Percentiles rank a stretch among this genome's conserved stretches.
Evolutionary conservation across 805 yeast species (phyloP).

Genomic region (Saccharomycodes ludwigii): DNA sequence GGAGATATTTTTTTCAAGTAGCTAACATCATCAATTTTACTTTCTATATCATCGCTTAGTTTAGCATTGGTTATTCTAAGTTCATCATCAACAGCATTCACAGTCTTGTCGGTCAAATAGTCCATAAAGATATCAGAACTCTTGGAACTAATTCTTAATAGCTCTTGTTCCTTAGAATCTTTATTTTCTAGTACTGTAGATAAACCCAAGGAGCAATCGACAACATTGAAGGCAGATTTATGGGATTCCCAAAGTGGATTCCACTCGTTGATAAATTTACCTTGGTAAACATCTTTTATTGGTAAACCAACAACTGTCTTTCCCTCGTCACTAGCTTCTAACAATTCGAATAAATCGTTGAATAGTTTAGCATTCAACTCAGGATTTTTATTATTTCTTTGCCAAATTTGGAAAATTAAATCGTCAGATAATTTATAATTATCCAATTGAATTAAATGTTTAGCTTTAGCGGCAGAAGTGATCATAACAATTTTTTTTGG

Average conservation of each 20-base stretch:
- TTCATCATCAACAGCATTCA: conserved; percentile 78
- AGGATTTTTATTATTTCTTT: conserved; percentile 63
- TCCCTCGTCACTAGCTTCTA: conserved; percentile 25
- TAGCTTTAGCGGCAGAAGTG: conserved; percentile 78
- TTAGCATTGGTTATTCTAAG: conserved; percentile 58
- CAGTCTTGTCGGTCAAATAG: conserved; percentile 77
- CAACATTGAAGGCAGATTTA: conserved; percentile 26
- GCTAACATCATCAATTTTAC: conserved; percentile 66
- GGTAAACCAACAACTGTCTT: conserved; percentile 55
- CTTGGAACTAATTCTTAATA: conserved; percentile 58
- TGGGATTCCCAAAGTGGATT: conserved; percentile 27
- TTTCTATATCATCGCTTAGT: conserved; percentile 65
- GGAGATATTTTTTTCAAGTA: conserved; percentile 48
- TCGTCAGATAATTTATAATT: conserved; percentile 35
- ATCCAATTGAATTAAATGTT: conserved; percentile 37
- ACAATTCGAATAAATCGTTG: conserved; percentile 35
- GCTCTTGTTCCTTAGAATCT: conserved; percentile 64
- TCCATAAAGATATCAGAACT: conserved; percentile 72
- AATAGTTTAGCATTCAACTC: conserved; percentile 63
- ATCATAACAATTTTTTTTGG: conserved; percentile 48
- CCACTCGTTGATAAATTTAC: conserved; percentile 84
- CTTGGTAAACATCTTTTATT: conserved; percentile 64
- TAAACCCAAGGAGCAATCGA: conserved; percentile 42
- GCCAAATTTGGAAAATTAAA: conserved; percentile 43
- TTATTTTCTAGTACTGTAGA: conserved; percentile 58